Conservation (phyloP, 2,329 filamentous ascomycete genomes). For the Calonectria ilicicola region DNA sequence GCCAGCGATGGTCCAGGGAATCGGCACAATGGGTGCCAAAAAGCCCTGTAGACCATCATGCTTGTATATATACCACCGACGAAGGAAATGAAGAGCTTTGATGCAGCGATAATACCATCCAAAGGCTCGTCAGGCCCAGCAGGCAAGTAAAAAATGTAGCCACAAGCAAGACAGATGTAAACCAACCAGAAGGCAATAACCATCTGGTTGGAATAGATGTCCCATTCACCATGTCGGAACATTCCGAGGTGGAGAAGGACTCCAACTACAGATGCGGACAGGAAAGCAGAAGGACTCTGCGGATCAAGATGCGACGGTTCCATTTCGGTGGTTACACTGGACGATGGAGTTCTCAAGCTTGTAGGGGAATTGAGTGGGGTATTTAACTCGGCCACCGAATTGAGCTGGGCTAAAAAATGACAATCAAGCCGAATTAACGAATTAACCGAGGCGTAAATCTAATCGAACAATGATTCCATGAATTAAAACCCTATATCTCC, state of each 20-base stretch:
- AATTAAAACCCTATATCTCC: too few species aligned
- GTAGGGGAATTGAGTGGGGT: not conserved
- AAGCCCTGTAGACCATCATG: not conserved
- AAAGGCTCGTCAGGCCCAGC: not conserved
- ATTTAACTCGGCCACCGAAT: not conserved
- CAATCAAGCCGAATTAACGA: not conserved
- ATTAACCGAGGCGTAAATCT: constrained; percentile 1
- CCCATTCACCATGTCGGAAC: constrained; percentile 10
- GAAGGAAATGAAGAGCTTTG: not conserved
- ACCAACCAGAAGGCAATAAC: not conserved
- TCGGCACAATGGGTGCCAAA: not conserved
- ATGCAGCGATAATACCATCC: not conserved
- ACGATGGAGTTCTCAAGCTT: not conserved
- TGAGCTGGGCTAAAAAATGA: not conserved
- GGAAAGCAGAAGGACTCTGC: not conserved
- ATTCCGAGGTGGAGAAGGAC: not conserved
- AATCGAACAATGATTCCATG: not conserved
- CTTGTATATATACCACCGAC: not conserved
- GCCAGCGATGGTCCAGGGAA: constrained; percentile 13
- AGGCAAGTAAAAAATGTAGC: not conserved
- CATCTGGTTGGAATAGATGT: not conserved
- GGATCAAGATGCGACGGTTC: not conserved
- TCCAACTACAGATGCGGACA: not conserved
- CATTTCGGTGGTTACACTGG: not conserved
- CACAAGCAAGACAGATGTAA: not conserved